These are phyloP conservation scores for Gossypium laxum DNA, from an alignment of 441 rosid genomes.

Conservation along the genomic window DNA sequence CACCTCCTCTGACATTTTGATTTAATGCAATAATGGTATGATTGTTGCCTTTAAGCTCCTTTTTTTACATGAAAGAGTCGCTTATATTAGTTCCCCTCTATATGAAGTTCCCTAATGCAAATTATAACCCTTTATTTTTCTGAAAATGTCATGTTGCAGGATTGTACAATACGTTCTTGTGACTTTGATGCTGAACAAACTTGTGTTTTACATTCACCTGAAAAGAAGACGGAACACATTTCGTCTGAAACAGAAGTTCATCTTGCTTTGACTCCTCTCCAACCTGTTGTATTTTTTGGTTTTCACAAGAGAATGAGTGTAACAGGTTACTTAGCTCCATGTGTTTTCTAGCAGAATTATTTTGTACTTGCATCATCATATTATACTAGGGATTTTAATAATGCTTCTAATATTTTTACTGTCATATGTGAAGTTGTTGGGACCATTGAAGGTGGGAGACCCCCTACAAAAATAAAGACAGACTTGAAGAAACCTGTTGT, in stretches of 20 bases:
- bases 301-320: conserved; percentile 93
- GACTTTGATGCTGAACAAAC: conserved; percentile 95
- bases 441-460: conserved; percentile 92
- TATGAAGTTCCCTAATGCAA: neutral
- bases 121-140: neutral
- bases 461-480: conserved; percentile 91
- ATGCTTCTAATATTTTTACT: conserved; percentile 16
- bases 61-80: neutral
- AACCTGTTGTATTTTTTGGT: conserved; percentile 93
- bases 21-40: neutral
- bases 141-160: conserved; percentile 36
- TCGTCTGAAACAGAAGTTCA: conserved; percentile 77
- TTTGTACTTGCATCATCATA: neutral
- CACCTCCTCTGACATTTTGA: neutral
- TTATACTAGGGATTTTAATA: conserved; percentile 5
- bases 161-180: conserved; percentile 92
- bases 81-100: neutral
- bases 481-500: conserved; percentile 96
- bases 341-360: neutral
- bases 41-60: neutral
- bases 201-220: conserved; percentile 92
- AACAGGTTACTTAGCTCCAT: conserved; percentile 48
- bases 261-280: conserved; percentile 92
- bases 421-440: conserved; percentile 72
- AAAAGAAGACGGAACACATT: conserved; percentile 74